Base-by-base conservation (phyloP, 768 basidiomycete genomes). In the Dentipellis fragilis region DNA sequence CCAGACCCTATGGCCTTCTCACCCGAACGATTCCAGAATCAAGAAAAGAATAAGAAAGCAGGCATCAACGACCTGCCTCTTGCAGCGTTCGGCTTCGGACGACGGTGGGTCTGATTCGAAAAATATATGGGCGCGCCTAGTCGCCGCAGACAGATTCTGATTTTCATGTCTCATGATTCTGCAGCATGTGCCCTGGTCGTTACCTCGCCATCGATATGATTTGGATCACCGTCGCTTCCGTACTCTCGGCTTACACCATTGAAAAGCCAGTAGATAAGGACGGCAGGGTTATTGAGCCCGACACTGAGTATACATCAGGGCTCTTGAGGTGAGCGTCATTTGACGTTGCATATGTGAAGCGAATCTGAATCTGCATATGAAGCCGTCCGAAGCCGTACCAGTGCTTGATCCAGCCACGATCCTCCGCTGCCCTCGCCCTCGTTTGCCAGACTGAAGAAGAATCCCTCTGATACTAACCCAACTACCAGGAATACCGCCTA, bases 161-260 rank as follows among this genome's bases (percentile, higher is more conserved):
- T 49, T 23, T 10, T 3, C 48, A 49, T 16, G 48, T 35, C 9
- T 42, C 29, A 29, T 29, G 29, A 29, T 54, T 40, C 23, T 39
- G 16, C 49, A 77, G 76, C 40, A 62, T 71, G 48, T 79, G 77
- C 60, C 76, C 76, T 3, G 75, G 77, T 10, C 68, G 71, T 34
- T 71, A 68, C 64, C 63, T 79, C 6, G 78, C 75, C 29, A 66
- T 70, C 46, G 73, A 74, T 59, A 70, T 71, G 6, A 52, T 78
- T 21, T 78, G 73, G 72, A 72, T 77, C 22, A 64, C 71, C 7
- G 64, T 75, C 8, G 72, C 73, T 17, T 73, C 71, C 2, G 63
- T 75, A 16, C 61, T 79, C 17, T 55, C 71, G 2, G 68, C 72
- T 4, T 78, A 71, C 62, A 62, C 66, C 21, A 73, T 79, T 22